These are phyloP conservation scores for Umbelopsis isabellina DNA, from an alignment of 192 early-diverging fungal species.

Conservation along the genomic window DNA sequence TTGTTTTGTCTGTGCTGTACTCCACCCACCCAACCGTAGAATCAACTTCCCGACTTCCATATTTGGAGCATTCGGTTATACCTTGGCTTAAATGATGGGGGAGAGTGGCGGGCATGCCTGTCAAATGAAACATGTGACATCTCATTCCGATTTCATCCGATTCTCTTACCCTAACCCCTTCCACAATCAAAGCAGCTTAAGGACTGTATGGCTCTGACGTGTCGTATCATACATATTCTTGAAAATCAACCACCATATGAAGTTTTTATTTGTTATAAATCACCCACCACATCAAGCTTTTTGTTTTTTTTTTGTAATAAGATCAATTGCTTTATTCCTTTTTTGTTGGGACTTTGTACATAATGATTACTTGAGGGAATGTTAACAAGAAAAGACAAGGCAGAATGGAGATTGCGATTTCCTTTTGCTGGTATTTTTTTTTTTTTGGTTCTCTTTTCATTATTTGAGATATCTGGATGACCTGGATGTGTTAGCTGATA, in stretches of 20 bases:
- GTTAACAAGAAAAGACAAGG: background rate
- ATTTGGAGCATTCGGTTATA: slow-evolving; percentile 4
- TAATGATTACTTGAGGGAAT: no score
- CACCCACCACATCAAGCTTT: no score
- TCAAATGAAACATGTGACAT: slow-evolving; percentile 18
- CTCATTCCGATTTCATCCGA: slow-evolving; percentile 20
- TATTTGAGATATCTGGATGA: background rate
- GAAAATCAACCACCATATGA: no score
- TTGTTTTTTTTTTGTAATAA: slow-evolving; percentile 1
- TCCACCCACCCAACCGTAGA: background rate
- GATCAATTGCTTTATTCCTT: background rate
- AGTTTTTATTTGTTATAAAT: no score
- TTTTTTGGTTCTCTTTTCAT: no score
- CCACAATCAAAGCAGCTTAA: background rate
- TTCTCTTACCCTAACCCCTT: background rate
- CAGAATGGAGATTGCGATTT: background rate
- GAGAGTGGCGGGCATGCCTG: background rate
- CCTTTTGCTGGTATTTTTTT: no score
- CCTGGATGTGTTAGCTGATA: background rate
- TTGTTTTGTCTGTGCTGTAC: no score
- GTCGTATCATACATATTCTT: no score
- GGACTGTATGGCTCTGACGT: no score
- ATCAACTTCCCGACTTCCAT: background rate
- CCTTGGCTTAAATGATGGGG: background rate
- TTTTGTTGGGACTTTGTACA: background rate